A percentile compares a stretch with the other conserved stretches of the same genome.
These are phyloP conservation scores for Ustilago lituana DNA, from an alignment of 1,284 basidiomycete genomes.

Conservation along the genomic window DNA sequence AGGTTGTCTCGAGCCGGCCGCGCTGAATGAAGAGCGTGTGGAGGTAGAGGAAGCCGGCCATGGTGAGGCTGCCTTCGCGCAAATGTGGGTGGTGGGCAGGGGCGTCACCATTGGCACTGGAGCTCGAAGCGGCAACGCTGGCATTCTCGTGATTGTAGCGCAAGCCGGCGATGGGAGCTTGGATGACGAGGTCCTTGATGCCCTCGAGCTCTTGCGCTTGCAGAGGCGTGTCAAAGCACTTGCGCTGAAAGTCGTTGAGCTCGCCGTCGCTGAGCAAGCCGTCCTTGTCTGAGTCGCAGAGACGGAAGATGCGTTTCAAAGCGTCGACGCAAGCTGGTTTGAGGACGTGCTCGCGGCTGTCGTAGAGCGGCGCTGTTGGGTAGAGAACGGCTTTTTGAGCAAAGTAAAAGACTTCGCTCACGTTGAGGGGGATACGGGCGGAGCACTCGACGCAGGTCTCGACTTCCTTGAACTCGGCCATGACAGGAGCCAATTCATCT, in stretches of 20 bases:
- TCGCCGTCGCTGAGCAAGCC: constrained; percentile 88
- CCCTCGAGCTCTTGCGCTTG: constrained; percentile 88
- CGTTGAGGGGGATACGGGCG: constrained; percentile 79
- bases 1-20: constrained; percentile 94
- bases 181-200: constrained; percentile 65
- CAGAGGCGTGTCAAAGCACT: constrained; percentile 92
- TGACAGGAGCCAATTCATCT: constrained; percentile 71
- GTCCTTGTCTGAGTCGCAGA: constrained; percentile 95
- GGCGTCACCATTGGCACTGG: constrained; percentile 38
- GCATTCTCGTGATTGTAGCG: constrained; percentile 48
- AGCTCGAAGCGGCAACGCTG: constrained; percentile 42
- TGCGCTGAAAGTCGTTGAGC: constrained; percentile 95
- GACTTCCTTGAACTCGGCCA: constrained; percentile 71
- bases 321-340: constrained; percentile 92
- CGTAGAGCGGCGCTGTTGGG: constrained; percentile 95
- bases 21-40: constrained; percentile 97
- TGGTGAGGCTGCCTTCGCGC: constrained; percentile 77
- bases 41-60: constrained; percentile 91
- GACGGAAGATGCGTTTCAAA: constrained; percentile 90
- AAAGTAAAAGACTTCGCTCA: constrained; percentile 99
- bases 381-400: constrained; percentile 98
- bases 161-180: constrained; percentile 45
- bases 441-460: constrained; percentile 98
- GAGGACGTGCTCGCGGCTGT: constrained; percentile 83
- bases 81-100: constrained; percentile 49